phyloP scores from a whole-genome alignment of 352 stramenopile species.

The Pythium vanterpoolii region DNA sequence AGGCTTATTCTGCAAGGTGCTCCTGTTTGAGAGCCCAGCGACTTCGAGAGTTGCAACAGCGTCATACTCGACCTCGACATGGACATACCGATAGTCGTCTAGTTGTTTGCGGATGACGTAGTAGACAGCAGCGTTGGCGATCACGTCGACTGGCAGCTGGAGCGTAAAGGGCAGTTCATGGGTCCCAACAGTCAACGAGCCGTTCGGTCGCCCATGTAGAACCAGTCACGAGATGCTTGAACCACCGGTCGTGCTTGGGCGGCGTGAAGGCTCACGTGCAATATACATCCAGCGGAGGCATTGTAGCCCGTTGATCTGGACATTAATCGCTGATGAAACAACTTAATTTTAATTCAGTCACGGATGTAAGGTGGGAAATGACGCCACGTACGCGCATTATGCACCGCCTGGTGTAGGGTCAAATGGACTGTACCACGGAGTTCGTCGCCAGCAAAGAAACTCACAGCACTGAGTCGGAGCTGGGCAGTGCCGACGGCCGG shows the following conservation, averaged over 20 bases:
- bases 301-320: neutral
- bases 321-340: neutral
- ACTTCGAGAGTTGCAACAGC: neutral
- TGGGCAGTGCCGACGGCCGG: neutral
- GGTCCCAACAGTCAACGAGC: neutral
- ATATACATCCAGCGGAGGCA: neutral
- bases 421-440: neutral
- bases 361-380: too few species aligned
- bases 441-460: neutral
- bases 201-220: conserved; percentile 5
- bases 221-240: neutral
- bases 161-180: conserved; percentile 5
- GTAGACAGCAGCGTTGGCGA: neutral
- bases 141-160: neutral
- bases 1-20: neutral
- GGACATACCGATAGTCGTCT: neutral
- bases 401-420: neutral
- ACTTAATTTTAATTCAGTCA: too few species aligned
- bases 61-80: neutral
- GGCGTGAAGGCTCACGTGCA: neutral
- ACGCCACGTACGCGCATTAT: neutral
- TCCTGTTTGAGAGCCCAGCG: neutral
- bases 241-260: neutral
- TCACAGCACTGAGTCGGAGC: neutral
- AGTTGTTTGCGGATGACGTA: conserved; percentile 1